A percentile compares a stretch with the other conserved stretches of the same genome.
Conservation (phyloP, 306 rosid species). For the Hylodesmum podocarpum region DNA sequence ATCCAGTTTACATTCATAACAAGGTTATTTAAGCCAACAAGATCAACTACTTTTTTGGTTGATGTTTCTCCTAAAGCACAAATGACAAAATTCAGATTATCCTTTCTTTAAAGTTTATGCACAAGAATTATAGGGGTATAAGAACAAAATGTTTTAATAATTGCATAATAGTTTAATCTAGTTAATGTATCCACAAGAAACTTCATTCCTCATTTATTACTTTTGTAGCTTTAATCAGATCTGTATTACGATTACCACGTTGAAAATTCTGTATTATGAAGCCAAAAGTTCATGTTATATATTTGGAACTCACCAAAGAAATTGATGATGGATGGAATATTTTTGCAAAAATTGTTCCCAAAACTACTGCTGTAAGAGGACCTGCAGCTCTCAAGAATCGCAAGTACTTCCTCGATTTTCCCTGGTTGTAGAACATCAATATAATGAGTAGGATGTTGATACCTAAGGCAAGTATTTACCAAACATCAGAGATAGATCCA, state of each 20-base stretch:
- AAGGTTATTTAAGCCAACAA: background rate
- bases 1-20: background rate
- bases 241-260: conserved; percentile 5
- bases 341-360: conserved; percentile 68
- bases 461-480: conserved; percentile 19
- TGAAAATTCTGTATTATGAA: background rate
- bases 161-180: conserved; percentile 11
- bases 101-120: background rate
- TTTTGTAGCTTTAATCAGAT: conserved; percentile 23
- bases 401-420: conserved; percentile 82
- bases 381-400: conserved; percentile 91
- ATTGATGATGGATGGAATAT: conserved; percentile 76
- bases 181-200: conserved; percentile 9
- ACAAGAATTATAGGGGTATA: background rate
- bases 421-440: conserved; percentile 54
- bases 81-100: background rate
- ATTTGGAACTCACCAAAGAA: conserved; percentile 67
- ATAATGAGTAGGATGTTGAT: conserved; percentile 28
- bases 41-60: background rate
- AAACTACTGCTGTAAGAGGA: conserved; percentile 88
- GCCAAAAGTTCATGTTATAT: conserved; percentile 28
- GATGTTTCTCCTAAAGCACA: conserved; percentile 7
- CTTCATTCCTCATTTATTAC: background rate
- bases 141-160: background rate
- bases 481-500: conserved; percentile 31